A percentile compares a stretch with the other conserved stretches of the same genome.
These are phyloP conservation scores for Strobilomyces dryophilus DNA, from an alignment of 768 basidiomycete species.

Conservation along the genomic window DNA sequence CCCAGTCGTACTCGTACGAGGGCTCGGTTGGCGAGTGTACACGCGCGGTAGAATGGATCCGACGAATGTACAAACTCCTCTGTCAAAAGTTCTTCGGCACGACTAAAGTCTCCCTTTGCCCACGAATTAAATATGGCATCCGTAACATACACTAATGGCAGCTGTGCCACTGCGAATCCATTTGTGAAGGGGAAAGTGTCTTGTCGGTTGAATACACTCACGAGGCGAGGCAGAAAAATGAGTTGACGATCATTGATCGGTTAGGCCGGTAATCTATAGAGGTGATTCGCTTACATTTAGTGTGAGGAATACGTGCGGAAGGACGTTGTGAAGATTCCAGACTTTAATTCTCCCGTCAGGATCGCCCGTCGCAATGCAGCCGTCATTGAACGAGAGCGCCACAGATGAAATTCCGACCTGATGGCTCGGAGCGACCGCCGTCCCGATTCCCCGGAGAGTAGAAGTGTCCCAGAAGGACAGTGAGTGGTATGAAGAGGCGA, in stretches of 20 bases:
- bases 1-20: not conserved
- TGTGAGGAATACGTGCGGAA: not conserved
- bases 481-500: not conserved
- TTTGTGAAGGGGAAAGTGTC: not conserved
- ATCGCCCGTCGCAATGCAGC: not conserved
- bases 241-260: not conserved
- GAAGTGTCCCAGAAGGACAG: not conserved
- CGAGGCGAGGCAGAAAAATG: not conserved
- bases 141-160: slow-evolving; percentile 1
- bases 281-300: not conserved
- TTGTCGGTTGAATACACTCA: not conserved
- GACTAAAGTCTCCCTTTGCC: not conserved
- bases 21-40: not conserved
- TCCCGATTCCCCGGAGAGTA: not conserved
- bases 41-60: not conserved
- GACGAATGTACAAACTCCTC: not conserved
- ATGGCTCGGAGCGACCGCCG: too few relatives aligned
- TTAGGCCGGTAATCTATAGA: not conserved
- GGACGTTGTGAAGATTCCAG: not conserved
- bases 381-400: not conserved
- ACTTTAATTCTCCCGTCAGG: not conserved
- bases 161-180: not conserved
- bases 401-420: not conserved
- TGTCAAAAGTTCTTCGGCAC: not conserved
- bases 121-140: not conserved